Evolutionary conservation across 2,329 filamentous ascomycete species (phyloP).

Genomic region (Fusarium luffae): DNA sequence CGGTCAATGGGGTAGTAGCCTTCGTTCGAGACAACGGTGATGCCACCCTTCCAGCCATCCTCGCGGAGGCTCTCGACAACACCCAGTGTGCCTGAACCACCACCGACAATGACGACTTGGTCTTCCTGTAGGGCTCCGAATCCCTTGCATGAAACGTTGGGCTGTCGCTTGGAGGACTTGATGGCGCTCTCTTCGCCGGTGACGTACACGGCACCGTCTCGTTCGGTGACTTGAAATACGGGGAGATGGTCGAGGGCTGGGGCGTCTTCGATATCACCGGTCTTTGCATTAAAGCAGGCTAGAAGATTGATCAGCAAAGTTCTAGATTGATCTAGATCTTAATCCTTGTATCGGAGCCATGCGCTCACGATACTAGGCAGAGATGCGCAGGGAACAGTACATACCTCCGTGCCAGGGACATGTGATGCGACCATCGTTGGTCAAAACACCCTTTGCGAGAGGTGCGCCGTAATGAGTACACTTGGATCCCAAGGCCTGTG

Average conservation of each 20-base stretch:
- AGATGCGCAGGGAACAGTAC: conserved; percentile 40
- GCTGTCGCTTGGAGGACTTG: conserved; percentile 78
- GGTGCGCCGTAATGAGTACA: conserved; percentile 96
- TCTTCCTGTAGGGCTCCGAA: conserved; percentile 61
- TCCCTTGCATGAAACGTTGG: conserved; percentile 77
- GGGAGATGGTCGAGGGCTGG: conserved; percentile 89
- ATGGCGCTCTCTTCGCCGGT: conserved; percentile 81
- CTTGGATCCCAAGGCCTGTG: conserved; percentile 83
- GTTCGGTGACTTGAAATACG: conserved; percentile 83
- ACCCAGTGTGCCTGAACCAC: conserved; percentile 86
- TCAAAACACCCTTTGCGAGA: conserved; percentile 85
- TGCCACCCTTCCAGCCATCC: conserved; percentile 79
- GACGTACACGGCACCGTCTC: conserved; percentile 85
- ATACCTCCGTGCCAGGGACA: conserved; percentile 97
- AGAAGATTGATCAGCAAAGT: conserved; percentile 12
- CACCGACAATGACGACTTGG: conserved; percentile 86
- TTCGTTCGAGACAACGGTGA: conserved; percentile 87
- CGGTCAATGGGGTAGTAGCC: conserved; percentile 90
- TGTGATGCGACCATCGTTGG: conserved; percentile 82
- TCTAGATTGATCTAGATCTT: not conserved
- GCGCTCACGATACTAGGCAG: not conserved
- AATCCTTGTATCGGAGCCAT: not conserved
- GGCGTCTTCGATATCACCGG: conserved; percentile 94
- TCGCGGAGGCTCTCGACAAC: conserved; percentile 84
- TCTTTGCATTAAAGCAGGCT: conserved; percentile 93